Evolutionary conservation across 768 basidiomycete species (phyloP).

Genomic region (Tulasnella sp.): DNA sequence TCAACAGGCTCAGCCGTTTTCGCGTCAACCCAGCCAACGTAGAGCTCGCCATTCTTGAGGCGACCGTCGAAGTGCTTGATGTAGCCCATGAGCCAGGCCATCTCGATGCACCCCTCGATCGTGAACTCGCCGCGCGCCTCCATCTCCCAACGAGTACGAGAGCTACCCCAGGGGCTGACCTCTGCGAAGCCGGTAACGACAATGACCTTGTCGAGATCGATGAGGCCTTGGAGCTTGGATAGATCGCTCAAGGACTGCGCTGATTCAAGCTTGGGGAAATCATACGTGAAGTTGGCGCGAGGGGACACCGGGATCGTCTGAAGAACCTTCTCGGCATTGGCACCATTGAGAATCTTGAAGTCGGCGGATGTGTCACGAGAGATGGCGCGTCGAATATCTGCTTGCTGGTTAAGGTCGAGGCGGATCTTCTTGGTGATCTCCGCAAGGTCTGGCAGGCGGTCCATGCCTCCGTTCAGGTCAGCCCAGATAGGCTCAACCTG

Average conservation of each 20-base stretch:
- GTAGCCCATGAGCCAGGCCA: constrained; percentile 99
- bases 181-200: constrained; percentile 97
- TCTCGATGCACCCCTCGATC: constrained; percentile 96
- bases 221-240: constrained; percentile 67
- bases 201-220: constrained; percentile 92
- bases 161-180: constrained; percentile 96
- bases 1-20: constrained; percentile 91
- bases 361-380: constrained; percentile 92
- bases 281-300: constrained; percentile 95
- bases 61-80: constrained; percentile 99
- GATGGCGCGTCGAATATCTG: constrained; percentile 86
- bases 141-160: constrained; percentile 99
- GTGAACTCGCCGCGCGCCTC: constrained; percentile 95
- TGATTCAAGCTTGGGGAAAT: constrained; percentile 79
- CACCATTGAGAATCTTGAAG: constrained; percentile 82
- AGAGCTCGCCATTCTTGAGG: constrained; percentile 79
- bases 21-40: constrained; percentile 97
- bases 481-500: constrained; percentile 99
- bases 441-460: constrained; percentile 87
- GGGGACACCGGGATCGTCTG: constrained; percentile 89
- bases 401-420: constrained; percentile 66
- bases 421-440: constrained; percentile 87
- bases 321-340: constrained; percentile 83
- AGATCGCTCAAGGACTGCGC: constrained; percentile 62
- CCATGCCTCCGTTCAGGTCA: constrained; percentile 97